Evolutionary conservation across 495 filamentous ascomycete species (phyloP).

Genomic region (Eremomyces bilateralis): DNA sequence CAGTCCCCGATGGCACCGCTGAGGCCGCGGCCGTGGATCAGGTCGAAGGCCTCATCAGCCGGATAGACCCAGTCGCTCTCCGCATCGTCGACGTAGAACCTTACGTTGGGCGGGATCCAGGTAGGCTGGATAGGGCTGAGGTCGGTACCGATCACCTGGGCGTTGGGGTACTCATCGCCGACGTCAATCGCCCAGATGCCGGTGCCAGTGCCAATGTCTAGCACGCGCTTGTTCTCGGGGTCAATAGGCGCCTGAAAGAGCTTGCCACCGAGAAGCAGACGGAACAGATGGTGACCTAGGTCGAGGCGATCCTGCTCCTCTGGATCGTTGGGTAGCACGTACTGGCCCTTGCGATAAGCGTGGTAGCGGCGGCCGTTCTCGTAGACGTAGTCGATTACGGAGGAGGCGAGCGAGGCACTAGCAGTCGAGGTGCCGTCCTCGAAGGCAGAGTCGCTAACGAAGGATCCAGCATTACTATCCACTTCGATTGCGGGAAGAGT

Average conservation of each 20-base stretch:
- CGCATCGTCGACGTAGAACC: slow-evolving; percentile 1
- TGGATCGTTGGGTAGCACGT: slow-evolving; percentile 3
- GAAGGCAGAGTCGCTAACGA: too few species aligned
- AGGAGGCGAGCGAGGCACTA: not conserved
- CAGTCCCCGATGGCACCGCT: slow-evolving; percentile 1
- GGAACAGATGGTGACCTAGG: slow-evolving; percentile 1
- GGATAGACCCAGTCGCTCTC: slow-evolving; percentile 1
- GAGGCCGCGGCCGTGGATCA: slow-evolving; percentile 1
- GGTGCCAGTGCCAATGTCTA: slow-evolving; percentile 2
- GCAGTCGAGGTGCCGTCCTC: not conserved
- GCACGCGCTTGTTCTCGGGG: not conserved
- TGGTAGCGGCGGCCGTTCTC: slow-evolving; percentile 12
- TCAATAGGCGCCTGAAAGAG: slow-evolving; percentile 3
- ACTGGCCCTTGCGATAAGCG: slow-evolving; percentile 8
- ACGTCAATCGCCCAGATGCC: slow-evolving; percentile 3
- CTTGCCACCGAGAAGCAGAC: slow-evolving; percentile 2
- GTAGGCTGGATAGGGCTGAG: slow-evolving; percentile 1
- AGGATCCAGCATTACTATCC: too few species aligned
- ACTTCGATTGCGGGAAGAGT: too few species aligned
- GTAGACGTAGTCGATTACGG: not conserved
- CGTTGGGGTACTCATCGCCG: not conserved
- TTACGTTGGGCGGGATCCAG: slow-evolving; percentile 1
- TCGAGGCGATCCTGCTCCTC: slow-evolving; percentile 3
- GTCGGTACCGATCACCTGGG: slow-evolving; percentile 1
- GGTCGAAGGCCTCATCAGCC: not conserved